Percentiles rank a stretch among this genome's conserved stretches.
These are phyloP conservation scores for Coffea canephora DNA, from an alignment of 257 asterid species.

Conservation along the genomic window DNA sequence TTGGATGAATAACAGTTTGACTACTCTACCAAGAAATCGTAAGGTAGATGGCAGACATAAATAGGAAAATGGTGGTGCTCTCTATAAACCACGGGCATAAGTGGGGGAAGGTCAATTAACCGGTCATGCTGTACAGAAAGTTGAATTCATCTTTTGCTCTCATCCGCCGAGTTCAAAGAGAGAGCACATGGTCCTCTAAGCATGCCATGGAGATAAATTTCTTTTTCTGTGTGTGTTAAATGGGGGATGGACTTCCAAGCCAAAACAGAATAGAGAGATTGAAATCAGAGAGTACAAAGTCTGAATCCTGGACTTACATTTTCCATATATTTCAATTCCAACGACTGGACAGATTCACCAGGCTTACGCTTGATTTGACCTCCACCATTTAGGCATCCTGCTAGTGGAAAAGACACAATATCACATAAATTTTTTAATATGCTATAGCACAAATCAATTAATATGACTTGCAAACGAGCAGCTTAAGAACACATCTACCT, in stretches of 20 bases:
- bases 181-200: not conserved
- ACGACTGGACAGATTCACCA: conserved; percentile 71
- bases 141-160: not conserved
- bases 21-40: no score
- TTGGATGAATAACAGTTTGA: not conserved
- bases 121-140: not conserved
- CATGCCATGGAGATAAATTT: not conserved
- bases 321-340: conserved; percentile 74
- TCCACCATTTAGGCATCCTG: conserved; percentile 97
- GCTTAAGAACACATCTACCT: conserved; percentile 39
- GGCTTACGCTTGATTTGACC: conserved; percentile 89
- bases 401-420: conserved; percentile 6
- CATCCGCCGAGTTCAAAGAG: not conserved
- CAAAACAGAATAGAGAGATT: not conserved
- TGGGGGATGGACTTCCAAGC: not conserved
- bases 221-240: not conserved
- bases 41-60: not conserved
- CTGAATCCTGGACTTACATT: conserved; percentile 51
- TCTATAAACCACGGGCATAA: not conserved
- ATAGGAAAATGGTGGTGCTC: not conserved
- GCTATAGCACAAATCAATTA: not conserved
- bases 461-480: not conserved
- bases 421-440: not conserved
- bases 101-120: not conserved
- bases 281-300: not conserved